Base-by-base conservation (phyloP, 306 rosid genomes). In the Casuarina equisetifolia region DNA sequence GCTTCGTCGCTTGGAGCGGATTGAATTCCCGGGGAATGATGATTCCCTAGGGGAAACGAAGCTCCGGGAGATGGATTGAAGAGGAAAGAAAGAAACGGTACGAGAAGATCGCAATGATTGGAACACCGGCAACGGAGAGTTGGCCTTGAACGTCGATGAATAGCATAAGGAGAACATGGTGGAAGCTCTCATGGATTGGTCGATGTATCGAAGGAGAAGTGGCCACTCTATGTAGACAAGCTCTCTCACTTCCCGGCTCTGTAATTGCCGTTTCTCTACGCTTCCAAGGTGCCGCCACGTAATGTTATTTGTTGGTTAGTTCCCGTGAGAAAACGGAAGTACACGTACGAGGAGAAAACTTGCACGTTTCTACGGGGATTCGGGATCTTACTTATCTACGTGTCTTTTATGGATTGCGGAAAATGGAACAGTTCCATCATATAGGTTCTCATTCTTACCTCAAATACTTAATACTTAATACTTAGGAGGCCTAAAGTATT, bases 21-120 rank as follows among this genome's bases (percentile, higher is more conserved):
- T 53, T 5, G 83, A 72, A 42, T 64, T 63, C 0, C 25, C 39
- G 0, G 74, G 78, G 4, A 76, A 74, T 11, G 38, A 73, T 6
- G 84, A 54, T 50, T 70, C 63, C 51, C 51, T 79, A 70, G 79
- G 48, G 70, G 83, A 77, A 71, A 83, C 2, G 35, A 78, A 8
- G 44, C 48, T 79, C 20, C 25, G 68, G 61, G 77, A 72, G 19
- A 53, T 82, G 74, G 72, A 63, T 48, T 44, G 82, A 57, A 36
- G 83, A 77, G 73, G 42, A 58, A 74, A n/a, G 20, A 54, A 43
- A 11, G 82, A 72, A 50, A 17, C 43, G 71, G 20, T 70, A 35
- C 42, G 73, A 70, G 70, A 64, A 68, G 12, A 38, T 72, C 67
- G 9, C 53, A 43, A 38, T 15, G 80, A 68, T 39, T 42, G 73